phyloP scores from a whole-genome alignment of 768 basidiomycete genomes.

The Termitomyces sp. region DNA sequence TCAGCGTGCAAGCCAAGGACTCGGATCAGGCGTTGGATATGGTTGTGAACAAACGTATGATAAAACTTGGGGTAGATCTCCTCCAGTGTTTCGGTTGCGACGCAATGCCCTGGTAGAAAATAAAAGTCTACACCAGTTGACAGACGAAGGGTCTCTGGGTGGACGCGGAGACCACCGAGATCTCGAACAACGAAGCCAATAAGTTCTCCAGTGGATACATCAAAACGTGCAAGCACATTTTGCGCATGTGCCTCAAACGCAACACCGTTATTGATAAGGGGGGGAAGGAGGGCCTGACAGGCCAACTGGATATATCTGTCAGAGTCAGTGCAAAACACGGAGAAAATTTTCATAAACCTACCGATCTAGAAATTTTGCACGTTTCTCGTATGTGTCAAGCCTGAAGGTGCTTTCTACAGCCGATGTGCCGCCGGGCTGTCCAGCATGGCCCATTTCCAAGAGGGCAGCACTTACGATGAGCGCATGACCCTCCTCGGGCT shows the following conservation, averaged over 20 bases:
- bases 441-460: constrained; percentile 47
- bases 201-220: constrained; percentile 35
- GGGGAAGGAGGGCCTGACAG: constrained; percentile 48
- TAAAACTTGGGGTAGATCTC: constrained; percentile 57
- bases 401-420: constrained; percentile 43
- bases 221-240: constrained; percentile 48
- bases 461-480: constrained; percentile 50
- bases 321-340: background rate
- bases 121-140: constrained; percentile 49
- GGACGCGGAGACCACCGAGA: constrained; percentile 53
- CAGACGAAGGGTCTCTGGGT: constrained; percentile 41
- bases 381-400: constrained; percentile 44
- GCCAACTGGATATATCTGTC: constrained; percentile 48
- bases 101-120: constrained; percentile 51
- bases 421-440: constrained; percentile 36
- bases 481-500: constrained; percentile 34
- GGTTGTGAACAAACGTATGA: constrained; percentile 58
- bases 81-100: constrained; percentile 41
- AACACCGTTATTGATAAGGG: constrained; percentile 51
- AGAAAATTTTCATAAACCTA: constrained; percentile 17
- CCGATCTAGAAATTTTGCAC: constrained; percentile 43
- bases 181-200: constrained; percentile 54
- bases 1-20: constrained; percentile 48
- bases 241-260: constrained; percentile 62
- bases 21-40: constrained; percentile 53